These are phyloP conservation scores for Lathyrus oleraceus DNA, from an alignment of 306 rosid species.

Conservation along the genomic window DNA sequence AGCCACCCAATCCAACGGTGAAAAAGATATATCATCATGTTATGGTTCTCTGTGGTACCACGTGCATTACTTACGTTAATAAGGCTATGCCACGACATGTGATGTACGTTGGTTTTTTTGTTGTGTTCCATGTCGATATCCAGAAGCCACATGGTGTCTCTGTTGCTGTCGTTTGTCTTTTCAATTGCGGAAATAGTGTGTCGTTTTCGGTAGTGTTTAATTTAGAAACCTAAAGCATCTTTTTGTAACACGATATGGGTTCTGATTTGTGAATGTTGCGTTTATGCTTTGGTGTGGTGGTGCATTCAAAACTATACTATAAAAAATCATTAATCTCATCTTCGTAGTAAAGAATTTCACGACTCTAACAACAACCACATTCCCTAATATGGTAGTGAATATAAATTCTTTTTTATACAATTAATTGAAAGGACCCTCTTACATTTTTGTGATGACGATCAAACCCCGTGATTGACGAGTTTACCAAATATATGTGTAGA, in stretches of 20 bases:
- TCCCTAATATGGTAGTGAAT: not conserved
- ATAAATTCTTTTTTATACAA: not conserved
- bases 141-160: conserved; percentile 25
- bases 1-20: conserved; percentile 1
- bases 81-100: conserved; percentile 3
- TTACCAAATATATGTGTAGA: too few species aligned
- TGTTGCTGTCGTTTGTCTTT: not conserved
- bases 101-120: not conserved
- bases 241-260: conserved; percentile 20
- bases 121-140: not conserved
- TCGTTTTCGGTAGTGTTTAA: not conserved
- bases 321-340: not conserved
- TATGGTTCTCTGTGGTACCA: not conserved
- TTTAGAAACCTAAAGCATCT: not conserved
- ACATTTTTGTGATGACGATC: too few species aligned
- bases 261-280: conserved; percentile 15
- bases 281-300: not conserved
- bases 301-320: not conserved
- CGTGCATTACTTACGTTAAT: not conserved
- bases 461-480: too few species aligned
- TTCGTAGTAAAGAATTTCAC: conserved; percentile 1
- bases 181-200: not conserved
- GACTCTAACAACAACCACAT: not conserved
- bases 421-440: not conserved
- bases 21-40: too few species aligned